Evolutionary conservation across 352 stramenopile genomes (phyloP).

Genomic region (Peronospora farinosa): DNA sequence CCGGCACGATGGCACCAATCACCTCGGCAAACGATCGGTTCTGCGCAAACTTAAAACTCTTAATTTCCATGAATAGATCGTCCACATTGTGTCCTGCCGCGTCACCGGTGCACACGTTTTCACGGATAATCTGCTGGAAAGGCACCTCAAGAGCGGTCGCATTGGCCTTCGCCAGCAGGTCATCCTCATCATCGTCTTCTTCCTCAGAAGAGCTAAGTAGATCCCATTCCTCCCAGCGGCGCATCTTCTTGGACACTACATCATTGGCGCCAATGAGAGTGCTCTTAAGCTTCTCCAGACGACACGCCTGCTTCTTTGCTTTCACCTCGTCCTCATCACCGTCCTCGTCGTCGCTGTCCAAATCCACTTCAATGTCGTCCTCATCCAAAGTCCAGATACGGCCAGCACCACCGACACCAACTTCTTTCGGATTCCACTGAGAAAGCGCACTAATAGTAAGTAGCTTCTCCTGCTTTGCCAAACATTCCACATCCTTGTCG

Average conservation of each 20-base stretch:
- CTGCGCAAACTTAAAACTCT: conserved; percentile 91
- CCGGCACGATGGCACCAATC: conserved; percentile 66
- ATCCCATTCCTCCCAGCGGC: conserved; percentile 74
- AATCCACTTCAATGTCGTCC: conserved; percentile 72
- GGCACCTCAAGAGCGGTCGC: conserved; percentile 38
- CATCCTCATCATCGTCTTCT: conserved; percentile 55
- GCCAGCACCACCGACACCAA: conserved; percentile 60
- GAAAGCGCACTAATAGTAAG: neutral
- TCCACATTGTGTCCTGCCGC: conserved; percentile 72
- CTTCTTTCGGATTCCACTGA: conserved; percentile 66
- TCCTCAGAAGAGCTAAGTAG: conserved; percentile 71
- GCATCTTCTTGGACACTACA: conserved; percentile 47
- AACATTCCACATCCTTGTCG: conserved; percentile 41
- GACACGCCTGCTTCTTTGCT: conserved; percentile 29
- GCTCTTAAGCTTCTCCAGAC: conserved; percentile 65
- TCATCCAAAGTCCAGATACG: conserved; percentile 82
- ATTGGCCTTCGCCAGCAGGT: conserved; percentile 43
- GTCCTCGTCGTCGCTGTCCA: conserved; percentile 51
- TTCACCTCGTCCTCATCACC: conserved; percentile 30
- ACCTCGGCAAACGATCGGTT: conserved; percentile 82
- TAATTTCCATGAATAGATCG: conserved; percentile 91
- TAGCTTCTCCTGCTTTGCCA: conserved; percentile 11
- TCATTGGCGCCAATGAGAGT: conserved; percentile 59
- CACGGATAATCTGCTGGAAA: conserved; percentile 74
- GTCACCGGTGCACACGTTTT: conserved; percentile 77